Evolutionary conservation across 192 early-diverging fungal genomes (phyloP), one percentile per base, ranked within the genome.

Genomic region (Backusella mclennaniae): DNA sequence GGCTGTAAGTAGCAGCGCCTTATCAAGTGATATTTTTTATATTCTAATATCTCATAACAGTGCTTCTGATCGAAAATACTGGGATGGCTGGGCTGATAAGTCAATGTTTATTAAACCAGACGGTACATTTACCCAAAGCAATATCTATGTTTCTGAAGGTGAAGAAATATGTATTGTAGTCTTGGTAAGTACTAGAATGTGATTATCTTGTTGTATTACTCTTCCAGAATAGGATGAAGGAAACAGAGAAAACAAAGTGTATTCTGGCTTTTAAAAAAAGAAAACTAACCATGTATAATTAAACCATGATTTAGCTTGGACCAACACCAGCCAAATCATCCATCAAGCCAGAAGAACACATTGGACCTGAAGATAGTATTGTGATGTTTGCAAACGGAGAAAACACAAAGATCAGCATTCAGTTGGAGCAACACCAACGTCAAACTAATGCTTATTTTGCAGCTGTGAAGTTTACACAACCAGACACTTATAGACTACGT

Each of bases 1-100:
- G 56, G 56, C 56, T 63, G 56, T 63, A 63, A 29, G 56, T 63
- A 26, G 21, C 23, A 29, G n/a, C 49, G 14, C 1, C 0, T 63
- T 29, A 9, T 63, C 6, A 11, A 2, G 6, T 0, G 6, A 53
- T 23, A 21, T n/a, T 9, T 21, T 21, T 63, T 29, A 63, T 23
- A 3, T 26, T 29, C 56, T 63, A 29, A 63, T 63, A 23, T n/a
- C n/a, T 23, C 21, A 63, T 31, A 71, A 69, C 46, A 78, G 77
- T 3, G 71, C 77, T 35, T 63, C 71, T 38, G 72, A 73, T 42
- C 56, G 71, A 56, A n/a, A 67, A 31, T 69, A 74, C 68, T 82
- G 80, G 80, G 76, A 82, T 78, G 76, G 80, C 1, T 53, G 38
- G 69, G 33, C 76, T 9, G 63, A 59, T 17, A 82, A 82, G 35